Conservation (phyloP, 495 filamentous ascomycete genomes). For the Trichoderma reesei region DNA sequence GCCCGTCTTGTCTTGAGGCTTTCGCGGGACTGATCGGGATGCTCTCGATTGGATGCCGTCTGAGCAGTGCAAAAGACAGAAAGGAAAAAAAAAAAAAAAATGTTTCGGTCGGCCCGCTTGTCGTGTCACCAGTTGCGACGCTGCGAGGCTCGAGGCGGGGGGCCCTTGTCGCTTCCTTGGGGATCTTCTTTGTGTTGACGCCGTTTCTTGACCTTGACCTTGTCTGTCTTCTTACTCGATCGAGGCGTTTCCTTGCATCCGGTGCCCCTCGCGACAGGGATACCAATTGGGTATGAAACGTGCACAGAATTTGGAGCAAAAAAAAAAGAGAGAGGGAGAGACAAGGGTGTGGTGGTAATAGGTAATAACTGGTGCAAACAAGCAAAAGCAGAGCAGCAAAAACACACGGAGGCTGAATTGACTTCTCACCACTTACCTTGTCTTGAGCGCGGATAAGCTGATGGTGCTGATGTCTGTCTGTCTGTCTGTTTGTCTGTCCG, state of each 20-base stretch:
- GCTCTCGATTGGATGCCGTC: not conserved
- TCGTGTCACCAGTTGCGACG: not conserved
- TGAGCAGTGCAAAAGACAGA: too few relatives aligned
- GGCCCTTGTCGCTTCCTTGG: not conserved
- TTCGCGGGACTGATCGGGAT: not conserved
- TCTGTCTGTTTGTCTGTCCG: not conserved
- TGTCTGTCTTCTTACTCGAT: not conserved
- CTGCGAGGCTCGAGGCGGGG: not conserved
- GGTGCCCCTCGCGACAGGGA: slow-evolving; percentile 1
- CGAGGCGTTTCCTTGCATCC: not conserved
- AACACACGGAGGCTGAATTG: not conserved
- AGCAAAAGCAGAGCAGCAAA: not conserved
- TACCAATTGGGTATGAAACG: not conserved
- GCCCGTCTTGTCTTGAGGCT: too few relatives aligned
- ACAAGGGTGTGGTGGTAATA: too few relatives aligned
- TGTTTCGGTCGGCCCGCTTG: slow-evolving; percentile 2
- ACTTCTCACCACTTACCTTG: too few relatives aligned
- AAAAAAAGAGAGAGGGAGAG: too few relatives aligned
- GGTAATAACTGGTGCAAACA: too few relatives aligned
- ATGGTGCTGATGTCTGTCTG: not conserved
- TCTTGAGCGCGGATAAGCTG: too few relatives aligned
- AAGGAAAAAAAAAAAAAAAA: not conserved
- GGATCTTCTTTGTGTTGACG: not conserved
- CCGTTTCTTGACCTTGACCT: not conserved
- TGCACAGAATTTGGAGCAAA: not conserved